Conservation (phyloP, 2,329 filamentous ascomycete species). For the Aspergillus sojae region DNA sequence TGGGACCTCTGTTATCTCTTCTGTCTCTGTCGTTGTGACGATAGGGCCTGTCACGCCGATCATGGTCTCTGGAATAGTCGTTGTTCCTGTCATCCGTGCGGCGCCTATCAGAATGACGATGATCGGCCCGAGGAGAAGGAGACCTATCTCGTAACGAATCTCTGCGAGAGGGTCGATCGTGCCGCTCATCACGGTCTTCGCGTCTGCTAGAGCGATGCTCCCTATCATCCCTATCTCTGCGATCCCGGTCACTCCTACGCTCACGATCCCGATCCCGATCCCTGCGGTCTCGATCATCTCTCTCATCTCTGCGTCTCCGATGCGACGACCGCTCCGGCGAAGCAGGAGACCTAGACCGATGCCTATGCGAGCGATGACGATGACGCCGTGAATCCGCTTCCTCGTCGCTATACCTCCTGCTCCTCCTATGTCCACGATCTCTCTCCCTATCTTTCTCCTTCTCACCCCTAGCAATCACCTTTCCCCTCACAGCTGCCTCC, state of each 20-base stretch:
- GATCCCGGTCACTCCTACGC: conserved; percentile 17
- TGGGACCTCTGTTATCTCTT: conserved; percentile 23
- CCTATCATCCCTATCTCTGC: conserved; percentile 24
- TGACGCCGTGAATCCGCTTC: conserved; percentile 24
- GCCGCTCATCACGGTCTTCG: conserved; percentile 26
- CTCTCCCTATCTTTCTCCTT: conserved; percentile 20
- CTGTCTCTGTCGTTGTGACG: conserved; percentile 17
- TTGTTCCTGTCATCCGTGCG: conserved; percentile 16
- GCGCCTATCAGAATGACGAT: conserved; percentile 16
- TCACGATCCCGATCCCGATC: conserved; percentile 12
- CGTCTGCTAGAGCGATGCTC: conserved; percentile 22
- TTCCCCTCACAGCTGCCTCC: conserved; percentile 41
- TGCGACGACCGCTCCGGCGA: conserved; percentile 27
- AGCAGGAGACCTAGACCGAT: conserved; percentile 24
- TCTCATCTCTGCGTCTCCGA: conserved; percentile 26
- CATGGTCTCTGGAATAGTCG: conserved; percentile 12
- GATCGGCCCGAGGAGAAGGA: conserved; percentile 24
- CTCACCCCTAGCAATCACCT: conserved; percentile 22
- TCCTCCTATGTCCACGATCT: conserved; percentile 23
- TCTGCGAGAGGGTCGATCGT: conserved; percentile 26
- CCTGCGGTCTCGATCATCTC: conserved; percentile 25
- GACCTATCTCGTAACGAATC: conserved; percentile 23
- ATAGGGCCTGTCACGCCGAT: conserved; percentile 7
- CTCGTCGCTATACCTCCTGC: conserved; percentile 28
- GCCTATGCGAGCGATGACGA: conserved; percentile 28